Base-by-base conservation (phyloP, 176 grass and related monocot species). In the Zea luxurians region DNA sequence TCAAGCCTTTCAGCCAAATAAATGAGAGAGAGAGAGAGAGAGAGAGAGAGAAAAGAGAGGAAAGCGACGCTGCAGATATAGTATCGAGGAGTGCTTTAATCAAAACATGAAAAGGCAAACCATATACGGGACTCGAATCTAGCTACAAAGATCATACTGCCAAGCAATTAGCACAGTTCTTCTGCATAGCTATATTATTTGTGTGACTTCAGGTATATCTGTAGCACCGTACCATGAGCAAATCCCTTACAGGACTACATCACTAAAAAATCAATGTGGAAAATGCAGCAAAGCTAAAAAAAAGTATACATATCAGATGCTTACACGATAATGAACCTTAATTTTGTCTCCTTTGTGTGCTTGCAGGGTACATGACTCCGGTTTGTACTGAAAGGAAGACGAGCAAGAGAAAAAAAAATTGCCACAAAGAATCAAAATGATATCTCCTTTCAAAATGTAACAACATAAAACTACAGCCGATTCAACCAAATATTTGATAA, bases 301-400 rank as follows among this genome's bases (percentile, higher is more conserved):
- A 61, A 15, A 48, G 1, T 35, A 61, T 42, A 18, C 2, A 13
- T 10, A 49, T 55, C 4, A 72, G 62, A 48, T 71, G 86, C 79
- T 89, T 88, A 97, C 94, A 73, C 74, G 89, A 58, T 97, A 97
- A 77, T 97, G 94, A 54, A 97, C 94, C 80, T 97, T 92, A 77
- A 97, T 88, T 46, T 76, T 88, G 73, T 92, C 87, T 8, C 87
- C 91, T 88, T 97, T 94, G 87, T 97, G 94, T 83, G 91, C 72
- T 80, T 94, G 89, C 20, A 92, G 40, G 77, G 79, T 77, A 48
- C 94, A 97, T 48, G 89, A 86, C n/a, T 92, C 70, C 10, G 89
- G 91, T 70, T 90, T 97, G 85, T 88, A 75, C 91, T 94, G 89
- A 66, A 92, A 91, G 13, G 11, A 71, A 59, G 18, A 90, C 34